Conservation (phyloP, 352 stramenopile genomes). For the Elongisporangium senticosum region DNA sequence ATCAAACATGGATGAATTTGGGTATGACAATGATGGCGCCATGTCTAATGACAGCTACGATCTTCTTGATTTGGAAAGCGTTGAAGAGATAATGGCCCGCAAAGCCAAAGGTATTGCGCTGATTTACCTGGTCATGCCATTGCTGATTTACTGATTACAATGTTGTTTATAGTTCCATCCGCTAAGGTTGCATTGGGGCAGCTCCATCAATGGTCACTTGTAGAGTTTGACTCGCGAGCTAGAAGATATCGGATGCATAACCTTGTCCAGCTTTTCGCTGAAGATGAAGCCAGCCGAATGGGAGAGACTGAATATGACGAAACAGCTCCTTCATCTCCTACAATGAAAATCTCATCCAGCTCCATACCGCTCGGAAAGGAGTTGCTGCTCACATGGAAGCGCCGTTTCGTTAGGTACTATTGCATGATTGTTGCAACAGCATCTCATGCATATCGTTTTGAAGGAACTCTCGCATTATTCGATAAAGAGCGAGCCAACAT, state of each 20-base stretch:
- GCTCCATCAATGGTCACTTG: slow-evolving; percentile 76
- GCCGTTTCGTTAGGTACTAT: slow-evolving; percentile 83
- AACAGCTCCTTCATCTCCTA: slow-evolving; percentile 5
- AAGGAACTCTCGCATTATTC: slow-evolving; percentile 62
- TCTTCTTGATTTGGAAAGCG: slow-evolving; percentile 65
- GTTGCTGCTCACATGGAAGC: slow-evolving; percentile 70
- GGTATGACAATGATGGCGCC: slow-evolving; percentile 71
- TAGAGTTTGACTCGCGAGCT: slow-evolving; percentile 65
- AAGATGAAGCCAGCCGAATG: slow-evolving; percentile 64
- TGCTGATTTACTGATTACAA: not conserved
- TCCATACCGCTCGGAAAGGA: slow-evolving; percentile 44
- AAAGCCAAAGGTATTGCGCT: slow-evolving; percentile 21
- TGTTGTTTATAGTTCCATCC: slow-evolving; percentile 25
- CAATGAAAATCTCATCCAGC: slow-evolving; percentile 20
- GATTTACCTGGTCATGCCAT: not conserved
- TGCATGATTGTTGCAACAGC: slow-evolving; percentile 73
- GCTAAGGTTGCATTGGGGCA: slow-evolving; percentile 48
- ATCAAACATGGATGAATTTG: slow-evolving; percentile 61
- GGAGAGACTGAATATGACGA: slow-evolving; percentile 38
- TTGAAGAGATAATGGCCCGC: slow-evolving; percentile 57
- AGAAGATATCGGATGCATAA: slow-evolving; percentile 82
- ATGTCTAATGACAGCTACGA: slow-evolving; percentile 79
- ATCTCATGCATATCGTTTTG: slow-evolving; percentile 71
- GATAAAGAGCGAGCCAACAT: slow-evolving; percentile 81
- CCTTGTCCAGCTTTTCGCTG: slow-evolving; percentile 77